phyloP scores from a whole-genome alignment of 495 filamentous ascomycete species.

The Penicillium maclennaniae region DNA sequence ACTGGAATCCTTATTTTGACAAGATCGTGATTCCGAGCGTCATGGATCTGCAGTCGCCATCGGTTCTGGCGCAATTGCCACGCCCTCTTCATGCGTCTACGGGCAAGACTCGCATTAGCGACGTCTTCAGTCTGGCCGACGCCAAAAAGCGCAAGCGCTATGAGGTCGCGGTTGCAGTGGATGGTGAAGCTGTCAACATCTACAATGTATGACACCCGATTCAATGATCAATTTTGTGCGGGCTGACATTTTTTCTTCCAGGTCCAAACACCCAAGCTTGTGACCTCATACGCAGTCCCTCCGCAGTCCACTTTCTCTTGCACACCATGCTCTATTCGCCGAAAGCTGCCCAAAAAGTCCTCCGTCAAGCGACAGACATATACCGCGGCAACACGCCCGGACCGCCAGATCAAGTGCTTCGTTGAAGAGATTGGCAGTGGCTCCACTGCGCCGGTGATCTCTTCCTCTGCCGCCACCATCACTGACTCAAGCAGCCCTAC shows the following conservation, averaged over 20 bases:
- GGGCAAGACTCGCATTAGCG: slow-evolving; percentile 58
- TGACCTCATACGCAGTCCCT: slow-evolving; percentile 81
- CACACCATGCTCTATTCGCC: slow-evolving; percentile 69
- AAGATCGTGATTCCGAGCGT: slow-evolving; percentile 10
- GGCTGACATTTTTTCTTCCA: slow-evolving; percentile 27
- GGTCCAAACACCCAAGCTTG: slow-evolving; percentile 73
- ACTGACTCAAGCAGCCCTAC: slow-evolving; percentile 42
- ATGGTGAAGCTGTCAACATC: slow-evolving; percentile 87
- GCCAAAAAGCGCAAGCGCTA: slow-evolving; percentile 79
- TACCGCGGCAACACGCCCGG: slow-evolving; percentile 39
- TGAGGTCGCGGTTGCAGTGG: slow-evolving; percentile 80
- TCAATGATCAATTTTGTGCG: not conserved
- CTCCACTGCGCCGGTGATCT: slow-evolving; percentile 35
- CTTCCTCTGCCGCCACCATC: slow-evolving; percentile 38
- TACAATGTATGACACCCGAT: slow-evolving; percentile 68
- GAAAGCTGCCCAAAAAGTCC: slow-evolving; percentile 47
- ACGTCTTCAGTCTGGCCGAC: slow-evolving; percentile 68
- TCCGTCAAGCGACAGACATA: slow-evolving; percentile 71
- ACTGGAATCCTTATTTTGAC: slow-evolving; percentile 12
- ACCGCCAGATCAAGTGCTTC: slow-evolving; percentile 51
- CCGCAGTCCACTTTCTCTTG: slow-evolving; percentile 77
- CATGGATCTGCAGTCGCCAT: slow-evolving; percentile 47
- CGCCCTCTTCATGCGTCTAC: slow-evolving; percentile 57
- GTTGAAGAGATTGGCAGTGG: slow-evolving; percentile 44
- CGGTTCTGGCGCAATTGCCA: slow-evolving; percentile 63